Percentiles rank a stretch among this genome's conserved stretches.
Evolutionary conservation across 345 rosid species (phyloP).

Genomic region (Erysimum cheiranthoides): DNA sequence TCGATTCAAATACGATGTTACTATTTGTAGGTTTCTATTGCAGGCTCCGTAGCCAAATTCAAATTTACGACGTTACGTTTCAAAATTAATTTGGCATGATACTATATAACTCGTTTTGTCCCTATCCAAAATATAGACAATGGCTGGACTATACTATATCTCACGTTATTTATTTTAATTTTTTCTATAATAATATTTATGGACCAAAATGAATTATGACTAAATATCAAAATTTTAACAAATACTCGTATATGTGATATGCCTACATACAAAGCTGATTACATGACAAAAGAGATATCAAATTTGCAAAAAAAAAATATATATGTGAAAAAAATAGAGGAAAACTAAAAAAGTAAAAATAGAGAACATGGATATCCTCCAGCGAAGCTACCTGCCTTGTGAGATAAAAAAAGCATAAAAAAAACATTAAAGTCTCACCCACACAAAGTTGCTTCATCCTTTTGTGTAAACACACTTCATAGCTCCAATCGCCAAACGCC

Average conservation of each 20-base stretch:
- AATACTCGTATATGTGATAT: too few relatives aligned
- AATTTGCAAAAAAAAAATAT: too few relatives aligned
- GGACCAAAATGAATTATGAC: too few relatives aligned
- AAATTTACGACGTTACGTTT: slow-evolving; percentile 6
- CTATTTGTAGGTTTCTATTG: too few relatives aligned
- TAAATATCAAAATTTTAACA: too few relatives aligned
- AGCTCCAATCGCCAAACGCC: slow-evolving; percentile 32
- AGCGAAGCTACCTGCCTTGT: slow-evolving; percentile 49
- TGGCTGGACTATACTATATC: background rate
- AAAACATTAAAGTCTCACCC: slow-evolving; percentile 45
- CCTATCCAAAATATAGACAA: background rate
- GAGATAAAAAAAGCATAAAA: slow-evolving; percentile 39
- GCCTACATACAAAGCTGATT: too few relatives aligned
- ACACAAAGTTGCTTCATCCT: slow-evolving; percentile 39
- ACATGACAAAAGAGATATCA: too few relatives aligned
- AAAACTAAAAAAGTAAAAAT: background rate
- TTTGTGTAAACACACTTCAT: slow-evolving; percentile 31
- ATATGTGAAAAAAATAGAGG: background rate
- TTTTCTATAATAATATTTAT: too few relatives aligned
- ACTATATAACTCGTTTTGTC: slow-evolving; percentile 16
- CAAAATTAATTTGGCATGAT: slow-evolving; percentile 18
- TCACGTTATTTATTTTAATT: too few relatives aligned
- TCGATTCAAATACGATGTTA: background rate
- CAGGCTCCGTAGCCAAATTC: too few relatives aligned
- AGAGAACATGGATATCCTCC: slow-evolving; percentile 44